Base-by-base conservation (phyloP, 2,329 filamentous ascomycete genomes). In the Simplicillium sp. region DNA sequence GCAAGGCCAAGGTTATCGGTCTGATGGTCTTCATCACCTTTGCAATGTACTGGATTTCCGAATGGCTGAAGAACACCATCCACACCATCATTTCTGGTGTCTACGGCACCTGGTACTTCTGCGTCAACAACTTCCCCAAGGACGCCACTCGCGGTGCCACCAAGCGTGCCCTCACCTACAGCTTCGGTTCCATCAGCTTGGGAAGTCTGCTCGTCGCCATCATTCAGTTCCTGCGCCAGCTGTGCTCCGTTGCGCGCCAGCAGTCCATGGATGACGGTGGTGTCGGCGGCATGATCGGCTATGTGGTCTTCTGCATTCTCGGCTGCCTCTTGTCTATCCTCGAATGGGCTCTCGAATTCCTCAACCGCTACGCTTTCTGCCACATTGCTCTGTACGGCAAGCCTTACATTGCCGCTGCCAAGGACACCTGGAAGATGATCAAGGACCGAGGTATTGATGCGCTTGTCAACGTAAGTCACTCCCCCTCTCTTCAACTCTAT, bases 331-430 rank as follows among this genome's bases (percentile, higher is more conserved):
- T 96, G 42, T 66, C 74, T 3, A 54, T 95, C 2, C 64, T 96
- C 2, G 78, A 95, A 50, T 96, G 90, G 88, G 82, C 82, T 1
- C 78, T 92, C 1, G 73, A 87, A 48, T 92, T 95, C 54, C 71
- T 95, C 64, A 97, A 97, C 64, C 80, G 87, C 51, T 95, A 94
- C 51, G 88, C 88, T 1, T 95, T 94, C 62, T 88, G 81, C 25
- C 87, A 96, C 56, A 94, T 97, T 54, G 88, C 90, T 0, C 70
- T 96, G 0, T 96, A 96, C 56, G 90, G 90, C 14, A 94, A 94
- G 60, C 67, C 84, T 1, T 97, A 96, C 57, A 75, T 96, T 41
- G 71, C 79, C 1, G 85, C 88, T 0, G 88, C 89, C 29, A 95
- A 94, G 64, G 86, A 87, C 51, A 94, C 87, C 0, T 94, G 87